Conservation (phyloP, 768 basidiomycete genomes). For the Amanita exitialis region DNA sequence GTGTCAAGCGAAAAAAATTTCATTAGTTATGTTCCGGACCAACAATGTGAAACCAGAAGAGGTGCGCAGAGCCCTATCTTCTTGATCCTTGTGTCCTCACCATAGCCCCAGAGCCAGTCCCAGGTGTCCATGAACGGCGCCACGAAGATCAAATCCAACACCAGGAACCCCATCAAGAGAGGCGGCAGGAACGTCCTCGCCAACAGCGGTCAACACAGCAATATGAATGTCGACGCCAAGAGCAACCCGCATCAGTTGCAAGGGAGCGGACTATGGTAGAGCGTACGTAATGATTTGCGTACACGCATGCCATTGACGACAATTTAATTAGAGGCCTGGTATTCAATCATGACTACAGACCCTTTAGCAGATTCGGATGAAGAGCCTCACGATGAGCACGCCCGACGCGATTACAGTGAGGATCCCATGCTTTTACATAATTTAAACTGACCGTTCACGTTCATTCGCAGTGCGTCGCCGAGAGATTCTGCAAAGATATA, state of each 20-base stretch:
- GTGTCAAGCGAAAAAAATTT: neutral
- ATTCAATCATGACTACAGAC: slow-evolving; percentile 49
- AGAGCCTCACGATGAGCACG: slow-evolving; percentile 54
- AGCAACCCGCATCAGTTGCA: slow-evolving; percentile 7
- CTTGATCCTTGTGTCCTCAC: neutral
- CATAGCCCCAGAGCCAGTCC: neutral
- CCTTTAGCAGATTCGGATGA: slow-evolving; percentile 68
- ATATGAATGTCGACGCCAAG: slow-evolving; percentile 5
- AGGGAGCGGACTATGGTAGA: slow-evolving; percentile 35
- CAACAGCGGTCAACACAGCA: slow-evolving; percentile 4
- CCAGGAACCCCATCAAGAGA: neutral
- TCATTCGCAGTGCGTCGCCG: neutral
- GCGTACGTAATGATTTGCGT: slow-evolving; percentile 21
- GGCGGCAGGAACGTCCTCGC: neutral
- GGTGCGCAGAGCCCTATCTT: neutral
- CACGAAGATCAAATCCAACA: neutral
- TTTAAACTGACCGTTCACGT: neutral
- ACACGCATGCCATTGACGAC: slow-evolving; percentile 5
- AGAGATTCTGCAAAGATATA: slow-evolving; percentile 5
- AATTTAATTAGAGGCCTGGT: slow-evolving; percentile 57
- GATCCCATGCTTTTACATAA: neutral
- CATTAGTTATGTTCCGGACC: neutral
- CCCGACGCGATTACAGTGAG: slow-evolving; percentile 59
- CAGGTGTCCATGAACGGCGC: neutral
- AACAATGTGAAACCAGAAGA: neutral